Conservation (phyloP, 352 stramenopile genomes). For the Phytopythium mirpurense region DNA sequence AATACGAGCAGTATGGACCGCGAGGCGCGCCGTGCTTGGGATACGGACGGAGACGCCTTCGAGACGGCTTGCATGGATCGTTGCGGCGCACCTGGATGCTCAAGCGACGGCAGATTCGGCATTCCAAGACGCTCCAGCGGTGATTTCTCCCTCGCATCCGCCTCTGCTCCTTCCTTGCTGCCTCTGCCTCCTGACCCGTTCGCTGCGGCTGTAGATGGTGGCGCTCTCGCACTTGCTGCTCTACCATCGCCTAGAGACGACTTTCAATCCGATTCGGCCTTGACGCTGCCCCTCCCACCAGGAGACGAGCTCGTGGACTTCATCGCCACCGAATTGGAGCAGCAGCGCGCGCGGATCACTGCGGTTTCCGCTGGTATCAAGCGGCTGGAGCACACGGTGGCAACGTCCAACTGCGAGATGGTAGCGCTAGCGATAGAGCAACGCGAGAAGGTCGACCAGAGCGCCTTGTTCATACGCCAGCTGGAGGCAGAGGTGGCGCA, state of each 20-base stretch:
- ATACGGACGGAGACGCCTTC: not conserved
- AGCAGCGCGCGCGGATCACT: conserved; percentile 26
- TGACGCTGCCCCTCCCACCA: not conserved
- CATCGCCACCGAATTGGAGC: conserved; percentile 42
- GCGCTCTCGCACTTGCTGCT: too few relatives aligned
- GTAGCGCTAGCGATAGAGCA: conserved; percentile 24
- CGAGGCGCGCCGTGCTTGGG: too few relatives aligned
- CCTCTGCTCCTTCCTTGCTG: too few relatives aligned
- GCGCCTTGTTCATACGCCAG: conserved; percentile 29
- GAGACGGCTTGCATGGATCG: too few relatives aligned
- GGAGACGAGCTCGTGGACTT: conserved; percentile 40
- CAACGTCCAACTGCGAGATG: conserved; percentile 19
- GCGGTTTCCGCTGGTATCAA: conserved; percentile 18
- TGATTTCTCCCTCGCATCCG: too few relatives aligned
- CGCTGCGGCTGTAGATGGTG: too few relatives aligned
- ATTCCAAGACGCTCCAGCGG: too few relatives aligned
- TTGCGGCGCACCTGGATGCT: too few relatives aligned
- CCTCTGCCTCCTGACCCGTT: too few relatives aligned
- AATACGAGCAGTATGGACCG: too few relatives aligned
- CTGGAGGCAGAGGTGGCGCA: conserved; percentile 34
- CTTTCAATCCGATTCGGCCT: not conserved
- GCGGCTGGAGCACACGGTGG: conserved; percentile 25
- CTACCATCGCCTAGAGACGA: too few relatives aligned
- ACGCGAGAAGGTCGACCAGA: conserved; percentile 23
- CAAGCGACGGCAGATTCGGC: too few relatives aligned